Base-by-base conservation (phyloP, 257 asterid species). In the Lantana camara region DNA sequence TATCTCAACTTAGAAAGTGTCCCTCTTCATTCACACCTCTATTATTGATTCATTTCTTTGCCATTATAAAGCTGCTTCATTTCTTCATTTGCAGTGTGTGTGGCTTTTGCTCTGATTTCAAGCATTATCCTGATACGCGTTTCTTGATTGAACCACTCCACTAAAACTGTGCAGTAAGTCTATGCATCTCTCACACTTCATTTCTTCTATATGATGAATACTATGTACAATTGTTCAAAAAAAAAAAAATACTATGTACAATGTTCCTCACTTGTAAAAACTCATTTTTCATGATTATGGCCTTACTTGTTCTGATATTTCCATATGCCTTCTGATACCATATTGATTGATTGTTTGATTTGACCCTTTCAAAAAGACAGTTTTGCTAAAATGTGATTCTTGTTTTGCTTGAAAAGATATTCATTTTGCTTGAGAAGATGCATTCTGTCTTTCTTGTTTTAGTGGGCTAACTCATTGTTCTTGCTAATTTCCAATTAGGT, bases 401-500 rank as follows among this genome's bases (percentile, higher is more conserved):
- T n/a, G n/a, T 27, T 27, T 5, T 27, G 32, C 17, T 64, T 5
- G 4, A 48, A n/a, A 27, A n/a, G n/a, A 3, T 37, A 15, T 24
- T 10, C 38, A 9, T 22, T 38, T 64, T 37, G 55, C 47, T 29
- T 40, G 22, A 16, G n/a, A 40, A 15, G 11, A 32, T 52, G 17
- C n/a, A 32, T 29, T 14, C 6, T 24, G 44, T 49, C 32, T 21
- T 38, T 4, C 17, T 8, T 67, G 27, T 37, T 57, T n/a, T 27
- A 27, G 32, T 27, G 5, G 34, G 35, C 57, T 65, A 56, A 65
- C 7, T 50, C 20, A 0, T 19, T 7, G 5, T 27, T 10, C 14
- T 60, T 9, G 20, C 48, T 15, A 27, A 1, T 49, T 62, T 58
- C 56, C 32, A 22, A 48, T 63, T 69, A 82, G 84, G 76, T 68